Percentiles rank a stretch among this genome's conserved stretches.
phyloP scores from a whole-genome alignment of 106 monocot genomes.

The Acorus gramineus region DNA sequence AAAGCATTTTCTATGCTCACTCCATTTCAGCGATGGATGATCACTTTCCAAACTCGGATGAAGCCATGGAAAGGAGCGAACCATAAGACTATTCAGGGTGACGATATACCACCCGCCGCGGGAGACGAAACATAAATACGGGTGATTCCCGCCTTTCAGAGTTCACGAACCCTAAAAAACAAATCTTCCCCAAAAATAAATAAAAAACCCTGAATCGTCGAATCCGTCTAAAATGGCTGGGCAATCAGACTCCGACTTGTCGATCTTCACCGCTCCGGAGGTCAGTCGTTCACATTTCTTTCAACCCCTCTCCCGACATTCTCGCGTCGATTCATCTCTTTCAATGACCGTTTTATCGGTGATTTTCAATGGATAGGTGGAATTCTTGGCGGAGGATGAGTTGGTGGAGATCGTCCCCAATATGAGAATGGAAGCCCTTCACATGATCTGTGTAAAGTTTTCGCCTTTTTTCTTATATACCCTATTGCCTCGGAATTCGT shows the following conservation, averaged over 20 bases:
- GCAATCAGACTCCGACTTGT: slow-evolving; percentile 67
- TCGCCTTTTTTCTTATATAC: not conserved
- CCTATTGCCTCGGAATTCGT: not conserved
- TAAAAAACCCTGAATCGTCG: no score
- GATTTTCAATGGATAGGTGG: slow-evolving; percentile 34
- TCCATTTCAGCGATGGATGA: no score
- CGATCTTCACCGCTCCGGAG: slow-evolving; percentile 72
- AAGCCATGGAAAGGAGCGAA: no score
- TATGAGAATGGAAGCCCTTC: slow-evolving; percentile 67
- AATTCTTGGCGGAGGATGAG: slow-evolving; percentile 86
- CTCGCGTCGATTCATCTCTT: not conserved
- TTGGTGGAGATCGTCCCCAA: slow-evolving; percentile 82
- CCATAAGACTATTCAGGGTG: no score
- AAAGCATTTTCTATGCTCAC: no score
- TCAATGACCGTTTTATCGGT: not conserved
- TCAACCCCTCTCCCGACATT: not conserved
- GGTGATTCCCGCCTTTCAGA: no score
- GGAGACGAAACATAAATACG: no score
- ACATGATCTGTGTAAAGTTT: slow-evolving; percentile 68
- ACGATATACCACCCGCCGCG: no score
- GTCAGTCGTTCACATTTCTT: slow-evolving; percentile 12
- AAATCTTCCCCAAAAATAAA: no score
- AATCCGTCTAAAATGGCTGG: slow-evolving; percentile 55
- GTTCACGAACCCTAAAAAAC: no score
- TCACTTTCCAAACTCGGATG: no score